Evolutionary conservation across 441 rosid species (phyloP).

Genomic region (Kokia cookei): DNA sequence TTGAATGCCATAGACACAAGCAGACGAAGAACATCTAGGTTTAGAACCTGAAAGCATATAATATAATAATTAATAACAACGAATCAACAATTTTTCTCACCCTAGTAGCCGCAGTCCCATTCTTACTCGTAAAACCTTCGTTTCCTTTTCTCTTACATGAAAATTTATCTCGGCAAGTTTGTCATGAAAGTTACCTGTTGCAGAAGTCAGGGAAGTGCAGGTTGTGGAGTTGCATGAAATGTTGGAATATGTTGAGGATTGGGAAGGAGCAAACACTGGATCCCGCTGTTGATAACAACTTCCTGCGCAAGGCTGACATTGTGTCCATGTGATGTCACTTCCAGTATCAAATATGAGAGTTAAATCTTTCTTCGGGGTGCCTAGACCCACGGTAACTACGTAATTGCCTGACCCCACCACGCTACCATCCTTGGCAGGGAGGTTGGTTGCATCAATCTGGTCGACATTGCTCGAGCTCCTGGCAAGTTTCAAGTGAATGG

Average conservation of each 20-base stretch:
- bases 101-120: too few relatives aligned
- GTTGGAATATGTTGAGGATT: neutral
- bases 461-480: neutral
- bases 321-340: neutral
- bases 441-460: neutral
- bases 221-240: neutral
- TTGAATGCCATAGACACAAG: slow-evolving; percentile 1
- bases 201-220: neutral
- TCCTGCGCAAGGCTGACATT: neutral
- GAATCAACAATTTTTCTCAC: neutral
- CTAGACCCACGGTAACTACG: neutral
- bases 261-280: neutral
- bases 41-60: neutral
- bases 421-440: neutral
- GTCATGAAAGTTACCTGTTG: neutral
- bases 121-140: too few relatives aligned
- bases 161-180: neutral
- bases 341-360: neutral
- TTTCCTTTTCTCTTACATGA: too few relatives aligned
- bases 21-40: neutral
- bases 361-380: neutral
- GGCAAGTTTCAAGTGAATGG: neutral
- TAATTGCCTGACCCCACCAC: neutral
- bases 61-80: neutral
- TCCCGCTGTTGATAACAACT: neutral